These are phyloP conservation scores for Barbarea vulgaris DNA, from an alignment of 345 rosid genomes.

Conservation along the genomic window DNA sequence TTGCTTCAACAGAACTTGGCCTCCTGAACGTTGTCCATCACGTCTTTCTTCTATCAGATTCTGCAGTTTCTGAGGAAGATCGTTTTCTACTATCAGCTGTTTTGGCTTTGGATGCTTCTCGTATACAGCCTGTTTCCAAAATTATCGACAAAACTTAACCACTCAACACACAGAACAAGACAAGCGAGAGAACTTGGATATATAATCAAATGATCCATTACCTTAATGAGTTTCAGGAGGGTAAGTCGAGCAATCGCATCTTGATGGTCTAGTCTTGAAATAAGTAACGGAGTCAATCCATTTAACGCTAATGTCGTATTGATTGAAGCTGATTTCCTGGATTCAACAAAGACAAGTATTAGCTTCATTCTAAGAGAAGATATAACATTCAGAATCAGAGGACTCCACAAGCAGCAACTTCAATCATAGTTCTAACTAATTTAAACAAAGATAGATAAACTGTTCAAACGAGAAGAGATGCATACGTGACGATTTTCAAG, in stretches of 20 bases:
- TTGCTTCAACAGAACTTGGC: constrained; percentile 93
- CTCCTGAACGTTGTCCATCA: constrained; percentile 92
- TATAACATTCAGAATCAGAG: neutral
- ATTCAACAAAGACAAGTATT: constrained; percentile 36
- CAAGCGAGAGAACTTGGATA: constrained; percentile 34
- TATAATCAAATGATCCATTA: constrained; percentile 39
- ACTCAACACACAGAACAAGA: constrained; percentile 35
- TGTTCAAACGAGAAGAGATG: constrained; percentile 10
- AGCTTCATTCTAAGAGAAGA: constrained; percentile 47
- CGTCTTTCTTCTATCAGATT: constrained; percentile 93
- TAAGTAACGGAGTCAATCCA: constrained; percentile 91
- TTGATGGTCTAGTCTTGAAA: constrained; percentile 84
- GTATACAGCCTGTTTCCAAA: constrained; percentile 74
- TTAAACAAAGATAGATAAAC: neutral
- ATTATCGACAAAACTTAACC: constrained; percentile 20
- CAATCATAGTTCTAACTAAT: constrained; percentile 11
- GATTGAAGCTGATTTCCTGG: constrained; percentile 92
- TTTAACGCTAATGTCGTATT: constrained; percentile 90
- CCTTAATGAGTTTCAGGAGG: constrained; percentile 95
- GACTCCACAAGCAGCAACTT: neutral
- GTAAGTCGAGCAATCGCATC: constrained; percentile 97
- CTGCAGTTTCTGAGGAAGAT: constrained; percentile 80
- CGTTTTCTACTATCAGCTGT: constrained; percentile 92
- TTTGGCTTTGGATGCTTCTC: constrained; percentile 99
- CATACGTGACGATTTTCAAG: constrained; percentile 93